phyloP scores from a whole-genome alignment of 2,329 filamentous ascomycete species.

The Penicillium corylophilum region DNA sequence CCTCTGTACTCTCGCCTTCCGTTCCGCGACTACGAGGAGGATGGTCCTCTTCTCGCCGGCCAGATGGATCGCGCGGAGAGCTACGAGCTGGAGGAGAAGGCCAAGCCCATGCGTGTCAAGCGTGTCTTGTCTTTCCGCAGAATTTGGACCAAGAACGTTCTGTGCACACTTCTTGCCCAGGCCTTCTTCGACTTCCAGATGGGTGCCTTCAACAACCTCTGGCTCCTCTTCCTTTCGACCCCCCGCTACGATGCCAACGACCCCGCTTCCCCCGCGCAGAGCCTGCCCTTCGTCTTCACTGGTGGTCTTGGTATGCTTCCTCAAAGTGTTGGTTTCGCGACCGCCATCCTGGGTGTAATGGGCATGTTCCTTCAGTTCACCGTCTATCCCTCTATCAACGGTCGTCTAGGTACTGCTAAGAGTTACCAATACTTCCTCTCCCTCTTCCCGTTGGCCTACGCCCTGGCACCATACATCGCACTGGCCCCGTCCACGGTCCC shows the following conservation, averaged over 20 bases:
- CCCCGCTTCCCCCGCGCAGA: slow-evolving; percentile 43
- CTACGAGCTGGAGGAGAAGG: slow-evolving; percentile 41
- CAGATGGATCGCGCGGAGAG: slow-evolving; percentile 31
- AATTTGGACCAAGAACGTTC: slow-evolving; percentile 57
- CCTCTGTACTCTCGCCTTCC: slow-evolving; percentile 34
- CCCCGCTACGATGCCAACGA: slow-evolving; percentile 54
- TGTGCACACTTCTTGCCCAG: slow-evolving; percentile 60
- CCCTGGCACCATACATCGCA: slow-evolving; percentile 69
- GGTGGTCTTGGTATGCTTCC: slow-evolving; percentile 73
- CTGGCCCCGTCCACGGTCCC: slow-evolving; percentile 60
- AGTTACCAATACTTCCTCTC: slow-evolving; percentile 67
- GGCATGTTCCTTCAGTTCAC: slow-evolving; percentile 71
- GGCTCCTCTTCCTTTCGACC: slow-evolving; percentile 75
- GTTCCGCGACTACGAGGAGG: slow-evolving; percentile 38
- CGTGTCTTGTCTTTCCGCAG: slow-evolving; percentile 48
- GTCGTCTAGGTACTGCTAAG: slow-evolving; percentile 64
- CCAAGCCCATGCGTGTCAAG: slow-evolving; percentile 38
- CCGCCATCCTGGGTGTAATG: slow-evolving; percentile 71
- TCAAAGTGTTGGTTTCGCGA: slow-evolving; percentile 68
- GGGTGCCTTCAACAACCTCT: slow-evolving; percentile 70
- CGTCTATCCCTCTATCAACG: slow-evolving; percentile 68
- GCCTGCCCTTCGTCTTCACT: slow-evolving; percentile 58
- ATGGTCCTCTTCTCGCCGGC: slow-evolving; percentile 34
- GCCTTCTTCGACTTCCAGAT: slow-evolving; percentile 73
- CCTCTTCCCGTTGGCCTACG: slow-evolving; percentile 70